These are phyloP conservation scores for Trifolium repens DNA, from an alignment of 306 rosid genomes.

Conservation along the genomic window DNA sequence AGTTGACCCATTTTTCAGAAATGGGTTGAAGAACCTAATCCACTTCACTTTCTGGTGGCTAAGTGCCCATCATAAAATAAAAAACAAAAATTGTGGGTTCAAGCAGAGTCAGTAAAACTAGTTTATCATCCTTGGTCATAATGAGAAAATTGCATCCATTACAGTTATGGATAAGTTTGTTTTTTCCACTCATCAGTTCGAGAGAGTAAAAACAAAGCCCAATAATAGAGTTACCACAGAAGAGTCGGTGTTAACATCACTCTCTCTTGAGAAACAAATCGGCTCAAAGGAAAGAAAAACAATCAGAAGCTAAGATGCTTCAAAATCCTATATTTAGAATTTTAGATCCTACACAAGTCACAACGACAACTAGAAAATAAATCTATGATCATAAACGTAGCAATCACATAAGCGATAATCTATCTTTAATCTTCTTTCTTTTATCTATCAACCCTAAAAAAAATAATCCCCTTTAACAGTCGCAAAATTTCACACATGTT, in stretches of 20 bases:
- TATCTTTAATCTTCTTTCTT: background rate
- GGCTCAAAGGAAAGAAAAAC: too few species aligned
- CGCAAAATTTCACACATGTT: too few species aligned
- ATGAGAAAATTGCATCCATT: conserved; percentile 10
- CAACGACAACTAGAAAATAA: background rate
- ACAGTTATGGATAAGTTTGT: conserved; percentile 48
- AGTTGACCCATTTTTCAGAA: too few species aligned
- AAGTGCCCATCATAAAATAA: too few species aligned
- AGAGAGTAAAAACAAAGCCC: conserved; percentile 48
- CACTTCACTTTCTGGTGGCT: too few species aligned
- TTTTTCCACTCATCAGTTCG: conserved; percentile 43
- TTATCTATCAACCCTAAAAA: too few species aligned
- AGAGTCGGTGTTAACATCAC: conserved; percentile 40
- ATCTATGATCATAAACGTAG: background rate
- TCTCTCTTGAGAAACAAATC: too few species aligned
- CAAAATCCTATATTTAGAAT: background rate
- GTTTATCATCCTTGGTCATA: background rate
- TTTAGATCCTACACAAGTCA: background rate
- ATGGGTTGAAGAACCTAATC: too few species aligned
- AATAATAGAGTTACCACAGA: conserved; percentile 51
- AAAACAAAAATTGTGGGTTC: too few species aligned
- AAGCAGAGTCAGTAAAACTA: too few species aligned
- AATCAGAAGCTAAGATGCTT: background rate
- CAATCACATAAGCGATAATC: background rate
- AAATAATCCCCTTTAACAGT: too few species aligned